phyloP scores from a whole-genome alignment of 2,329 filamentous ascomycete species.

The Alternaria panax region DNA sequence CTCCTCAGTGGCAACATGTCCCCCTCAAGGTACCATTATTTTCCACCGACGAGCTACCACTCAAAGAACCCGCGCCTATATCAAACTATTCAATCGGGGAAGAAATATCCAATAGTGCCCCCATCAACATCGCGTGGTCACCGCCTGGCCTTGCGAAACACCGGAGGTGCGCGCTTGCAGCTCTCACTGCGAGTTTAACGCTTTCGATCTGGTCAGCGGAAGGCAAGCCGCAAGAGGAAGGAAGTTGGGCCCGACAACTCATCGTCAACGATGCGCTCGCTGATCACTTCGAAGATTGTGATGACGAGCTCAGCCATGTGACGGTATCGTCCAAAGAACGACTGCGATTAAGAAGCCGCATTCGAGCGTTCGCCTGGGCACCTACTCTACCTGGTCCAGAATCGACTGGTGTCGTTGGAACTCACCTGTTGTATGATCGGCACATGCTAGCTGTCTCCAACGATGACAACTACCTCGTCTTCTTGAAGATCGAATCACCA shows the following conservation, averaged over 20 bases:
- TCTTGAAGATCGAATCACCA: conserved; percentile 51
- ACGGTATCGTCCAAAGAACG: conserved; percentile 37
- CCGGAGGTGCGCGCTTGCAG: conserved; percentile 61
- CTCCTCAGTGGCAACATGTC: conserved; percentile 47
- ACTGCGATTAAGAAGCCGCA: conserved; percentile 47
- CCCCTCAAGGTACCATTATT: conserved; percentile 61
- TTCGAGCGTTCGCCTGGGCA: conserved; percentile 55
- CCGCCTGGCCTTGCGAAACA: conserved; percentile 63
- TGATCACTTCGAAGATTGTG: conserved; percentile 44
- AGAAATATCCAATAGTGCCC: conserved; percentile 63
- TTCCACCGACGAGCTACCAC: conserved; percentile 57
- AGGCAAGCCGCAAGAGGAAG: conserved; percentile 50
- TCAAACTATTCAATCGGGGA: conserved; percentile 64
- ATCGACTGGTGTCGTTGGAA: conserved; percentile 30
- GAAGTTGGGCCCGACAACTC: conserved; percentile 60
- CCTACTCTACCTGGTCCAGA: conserved; percentile 28
- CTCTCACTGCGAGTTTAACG: conserved; percentile 64
- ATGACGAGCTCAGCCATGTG: conserved; percentile 27
- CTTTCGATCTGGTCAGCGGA: conserved; percentile 64
- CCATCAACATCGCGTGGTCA: conserved; percentile 64
- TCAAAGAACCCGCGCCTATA: conserved; percentile 56
- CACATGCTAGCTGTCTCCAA: conserved; percentile 51
- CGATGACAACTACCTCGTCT: conserved; percentile 51
- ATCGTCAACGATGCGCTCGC: conserved; percentile 61
- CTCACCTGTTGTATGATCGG: conserved; percentile 33